Percentiles rank a stretch among this genome's conserved stretches.
Evolutionary conservation across 495 filamentous ascomycete genomes (phyloP).

Genomic region (Jackrogersella multiformis): DNA sequence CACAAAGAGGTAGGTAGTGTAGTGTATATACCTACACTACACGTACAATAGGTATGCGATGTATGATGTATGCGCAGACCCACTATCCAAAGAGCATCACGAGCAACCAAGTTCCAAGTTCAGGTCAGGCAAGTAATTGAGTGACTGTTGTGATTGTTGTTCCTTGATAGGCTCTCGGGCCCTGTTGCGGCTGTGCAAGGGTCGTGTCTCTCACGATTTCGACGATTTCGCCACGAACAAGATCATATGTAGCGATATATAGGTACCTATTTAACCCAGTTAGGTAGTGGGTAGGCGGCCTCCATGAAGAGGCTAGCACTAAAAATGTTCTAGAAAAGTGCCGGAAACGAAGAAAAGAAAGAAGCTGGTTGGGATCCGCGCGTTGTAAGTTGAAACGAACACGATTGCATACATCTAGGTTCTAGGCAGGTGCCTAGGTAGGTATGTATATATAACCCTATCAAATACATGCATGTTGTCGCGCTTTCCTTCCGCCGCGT

Average conservation of each 20-base stretch:
- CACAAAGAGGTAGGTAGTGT: too few species aligned
- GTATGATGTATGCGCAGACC: constrained; percentile 4
- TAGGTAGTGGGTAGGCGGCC: constrained; percentile 21
- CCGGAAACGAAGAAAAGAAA: not conserved
- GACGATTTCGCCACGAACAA: constrained; percentile 33
- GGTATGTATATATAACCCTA: too few species aligned
- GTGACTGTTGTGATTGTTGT: constrained; percentile 12
- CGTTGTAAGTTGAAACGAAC: too few species aligned
- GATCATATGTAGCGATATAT: constrained; percentile 1
- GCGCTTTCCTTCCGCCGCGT: constrained; percentile 21
- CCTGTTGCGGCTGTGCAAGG: constrained; percentile 37
- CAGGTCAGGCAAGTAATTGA: constrained; percentile 15
- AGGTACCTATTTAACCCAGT: too few species aligned
- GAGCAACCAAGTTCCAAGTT: constrained; percentile 20
- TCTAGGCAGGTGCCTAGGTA: too few species aligned
- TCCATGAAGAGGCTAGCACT: constrained; percentile 13
- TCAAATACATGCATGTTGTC: too few species aligned
- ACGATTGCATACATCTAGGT: too few species aligned
- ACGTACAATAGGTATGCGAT: not conserved
- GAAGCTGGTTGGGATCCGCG: constrained; percentile 6
- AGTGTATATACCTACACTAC: too few species aligned
- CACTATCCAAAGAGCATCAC: constrained; percentile 36
- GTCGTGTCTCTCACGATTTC: constrained; percentile 8
- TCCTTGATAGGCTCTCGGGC: constrained; percentile 26
- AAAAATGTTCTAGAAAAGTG: constrained; percentile 20